Percentiles rank a stretch among this genome's conserved stretches.
Evolutionary conservation across 1,284 basidiomycete genomes (phyloP).

Genomic region (Nidula niveotomentosa): DNA sequence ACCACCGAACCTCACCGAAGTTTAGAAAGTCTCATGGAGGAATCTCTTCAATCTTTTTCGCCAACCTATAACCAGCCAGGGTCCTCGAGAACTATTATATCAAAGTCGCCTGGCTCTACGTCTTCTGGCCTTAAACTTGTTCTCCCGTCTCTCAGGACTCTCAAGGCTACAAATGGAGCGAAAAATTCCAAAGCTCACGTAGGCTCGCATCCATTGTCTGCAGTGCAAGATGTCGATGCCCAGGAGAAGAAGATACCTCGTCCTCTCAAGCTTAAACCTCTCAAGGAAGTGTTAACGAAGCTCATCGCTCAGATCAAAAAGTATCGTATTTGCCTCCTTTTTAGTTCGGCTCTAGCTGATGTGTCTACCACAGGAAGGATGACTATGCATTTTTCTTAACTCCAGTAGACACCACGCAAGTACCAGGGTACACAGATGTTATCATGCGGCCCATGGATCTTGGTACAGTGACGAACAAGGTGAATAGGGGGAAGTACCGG

Average conservation of each 20-base stretch:
- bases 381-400: slow-evolving; percentile 82
- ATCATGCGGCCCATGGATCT: slow-evolving; percentile 82
- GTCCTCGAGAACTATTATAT: slow-evolving; percentile 21
- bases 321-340: slow-evolving; percentile 33
- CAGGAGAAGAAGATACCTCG: slow-evolving; percentile 44
- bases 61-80: slow-evolving; percentile 21
- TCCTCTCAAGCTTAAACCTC: slow-evolving; percentile 71
- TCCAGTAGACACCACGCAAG: slow-evolving; percentile 65
- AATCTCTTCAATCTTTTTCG: slow-evolving; percentile 25
- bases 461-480: slow-evolving; percentile 74
- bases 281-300: slow-evolving; percentile 68
- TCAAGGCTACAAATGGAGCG: slow-evolving; percentile 36
- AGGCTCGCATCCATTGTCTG: slow-evolving; percentile 19
- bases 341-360: slow-evolving; percentile 4
- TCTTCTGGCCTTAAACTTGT: slow-evolving; percentile 45
- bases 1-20: slow-evolving; percentile 10
- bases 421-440: slow-evolving; percentile 69
- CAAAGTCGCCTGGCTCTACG: slow-evolving; percentile 25
- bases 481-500: slow-evolving; percentile 63
- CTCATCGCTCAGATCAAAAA: slow-evolving; percentile 75
- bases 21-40: slow-evolving; percentile 26
- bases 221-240: slow-evolving; percentile 24
- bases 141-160: slow-evolving; percentile 45
- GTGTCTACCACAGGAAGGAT: slow-evolving; percentile 61
- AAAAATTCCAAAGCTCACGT: slow-evolving; percentile 31